Evolutionary conservation across 495 filamentous ascomycete species (phyloP).

Genomic region (Cudoniella acicularis): DNA sequence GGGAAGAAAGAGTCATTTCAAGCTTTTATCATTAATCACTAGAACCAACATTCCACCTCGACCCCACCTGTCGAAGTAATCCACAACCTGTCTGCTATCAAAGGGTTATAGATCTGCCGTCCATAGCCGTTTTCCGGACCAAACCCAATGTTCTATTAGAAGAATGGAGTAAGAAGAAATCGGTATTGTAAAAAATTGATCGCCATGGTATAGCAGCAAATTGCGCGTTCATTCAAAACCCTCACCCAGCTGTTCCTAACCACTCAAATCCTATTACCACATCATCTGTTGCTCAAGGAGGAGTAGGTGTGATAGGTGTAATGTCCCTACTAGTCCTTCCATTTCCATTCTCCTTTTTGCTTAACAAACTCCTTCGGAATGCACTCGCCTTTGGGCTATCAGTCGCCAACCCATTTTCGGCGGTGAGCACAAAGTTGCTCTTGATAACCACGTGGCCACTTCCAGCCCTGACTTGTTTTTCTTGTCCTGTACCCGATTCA

Average conservation of each 20-base stretch:
- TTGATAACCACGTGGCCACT: slow-evolving; percentile 62
- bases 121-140: too few species aligned
- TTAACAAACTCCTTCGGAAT: slow-evolving; percentile 43
- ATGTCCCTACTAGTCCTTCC: slow-evolving; percentile 38
- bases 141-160: too few species aligned
- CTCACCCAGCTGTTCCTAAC: background rate
- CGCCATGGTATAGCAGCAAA: background rate
- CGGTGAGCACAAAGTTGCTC: slow-evolving; percentile 52
- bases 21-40: too few species aligned
- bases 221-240: background rate
- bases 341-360: slow-evolving; percentile 46
- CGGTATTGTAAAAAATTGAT: background rate
- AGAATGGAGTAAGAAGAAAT: background rate
- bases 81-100: too few species aligned
- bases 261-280: background rate
- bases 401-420: slow-evolving; percentile 31
- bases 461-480: slow-evolving; percentile 71
- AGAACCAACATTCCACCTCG: too few species aligned
- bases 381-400: slow-evolving; percentile 55
- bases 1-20: too few species aligned
- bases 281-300: background rate
- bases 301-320: slow-evolving; percentile 32
- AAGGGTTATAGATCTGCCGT: too few species aligned
- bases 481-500: slow-evolving; percentile 67
- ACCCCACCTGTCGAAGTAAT: too few species aligned